phyloP scores from a whole-genome alignment of 768 basidiomycete species.

The Roridomyces roridus region DNA sequence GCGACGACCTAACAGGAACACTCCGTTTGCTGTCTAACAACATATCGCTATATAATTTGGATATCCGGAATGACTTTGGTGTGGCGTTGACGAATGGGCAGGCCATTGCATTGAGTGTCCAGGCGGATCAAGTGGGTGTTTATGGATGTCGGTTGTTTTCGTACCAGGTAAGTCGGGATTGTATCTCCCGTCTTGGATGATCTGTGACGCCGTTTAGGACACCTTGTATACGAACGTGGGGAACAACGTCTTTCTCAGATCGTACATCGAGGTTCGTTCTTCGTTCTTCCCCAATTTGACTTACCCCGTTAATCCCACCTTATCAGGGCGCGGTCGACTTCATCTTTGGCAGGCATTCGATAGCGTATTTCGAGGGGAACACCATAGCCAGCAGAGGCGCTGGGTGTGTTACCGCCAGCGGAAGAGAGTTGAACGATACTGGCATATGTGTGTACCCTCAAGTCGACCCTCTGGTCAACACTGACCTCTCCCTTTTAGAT shows the following conservation, averaged over 20 bases:
- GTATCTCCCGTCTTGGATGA: background rate
- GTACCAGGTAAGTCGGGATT: slow-evolving; percentile 25
- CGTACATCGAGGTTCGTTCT: slow-evolving; percentile 27
- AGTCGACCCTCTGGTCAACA: background rate
- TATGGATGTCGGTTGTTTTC: slow-evolving; percentile 23
- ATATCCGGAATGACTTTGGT: slow-evolving; percentile 27
- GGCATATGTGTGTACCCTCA: slow-evolving; percentile 28
- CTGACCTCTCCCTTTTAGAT: slow-evolving; percentile 19
- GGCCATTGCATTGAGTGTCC: slow-evolving; percentile 32
- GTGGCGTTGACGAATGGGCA: slow-evolving; percentile 24
- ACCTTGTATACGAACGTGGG: slow-evolving; percentile 32
- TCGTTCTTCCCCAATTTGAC: background rate
- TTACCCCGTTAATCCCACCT: background rate
- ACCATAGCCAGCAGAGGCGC: slow-evolving; percentile 31
- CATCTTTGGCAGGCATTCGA: slow-evolving; percentile 33
- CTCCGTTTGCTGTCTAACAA: slow-evolving; percentile 27
- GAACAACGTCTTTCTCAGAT: slow-evolving; percentile 30
- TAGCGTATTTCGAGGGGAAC: slow-evolving; percentile 35
- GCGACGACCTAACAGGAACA: slow-evolving; percentile 31
- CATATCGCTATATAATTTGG: slow-evolving; percentile 29
- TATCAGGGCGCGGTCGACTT: slow-evolving; percentile 33
- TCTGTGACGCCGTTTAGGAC: slow-evolving; percentile 22
- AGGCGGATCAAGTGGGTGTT: slow-evolving; percentile 25
- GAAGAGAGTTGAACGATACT: slow-evolving; percentile 30
- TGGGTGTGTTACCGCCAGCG: slow-evolving; percentile 34